Evolutionary conservation across 2,329 filamentous ascomycete genomes (phyloP).

Genomic region (Botryotinia calthae): DNA sequence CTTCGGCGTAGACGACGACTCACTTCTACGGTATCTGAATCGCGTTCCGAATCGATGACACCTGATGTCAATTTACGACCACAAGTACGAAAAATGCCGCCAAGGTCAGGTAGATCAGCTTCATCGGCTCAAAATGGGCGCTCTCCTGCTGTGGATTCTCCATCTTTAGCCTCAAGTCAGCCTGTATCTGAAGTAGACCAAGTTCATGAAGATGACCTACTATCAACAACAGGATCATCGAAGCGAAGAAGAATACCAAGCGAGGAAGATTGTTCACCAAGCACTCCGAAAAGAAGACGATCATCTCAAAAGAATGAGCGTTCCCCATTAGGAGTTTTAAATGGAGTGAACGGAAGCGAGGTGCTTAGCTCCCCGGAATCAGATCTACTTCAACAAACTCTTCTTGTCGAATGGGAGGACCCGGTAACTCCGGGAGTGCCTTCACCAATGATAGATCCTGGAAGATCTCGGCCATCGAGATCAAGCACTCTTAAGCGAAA

Average conservation of each 20-base stretch:
- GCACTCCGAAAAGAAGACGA: neutral
- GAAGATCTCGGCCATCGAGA: constrained; percentile 1
- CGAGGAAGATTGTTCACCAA: neutral
- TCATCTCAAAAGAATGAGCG: neutral
- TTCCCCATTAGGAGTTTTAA: neutral
- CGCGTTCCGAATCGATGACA: constrained; percentile 56
- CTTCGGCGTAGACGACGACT: constrained; percentile 51
- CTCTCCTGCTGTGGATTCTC: constrained; percentile 29
- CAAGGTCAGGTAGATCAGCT: constrained; percentile 25
- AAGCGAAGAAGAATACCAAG: constrained; percentile 6
- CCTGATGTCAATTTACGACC: constrained; percentile 47
- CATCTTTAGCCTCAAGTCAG: constrained; percentile 26
- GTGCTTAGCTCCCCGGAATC: neutral
- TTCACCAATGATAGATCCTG: neutral
- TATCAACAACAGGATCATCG: neutral
- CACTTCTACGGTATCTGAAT: constrained; percentile 47
- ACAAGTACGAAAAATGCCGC: constrained; percentile 33
- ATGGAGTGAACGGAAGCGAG: neutral
- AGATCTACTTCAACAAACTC: neutral
- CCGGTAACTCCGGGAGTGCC: neutral
- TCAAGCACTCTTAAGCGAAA: constrained; percentile 30
- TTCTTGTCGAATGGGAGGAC: neutral
- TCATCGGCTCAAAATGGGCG: constrained; percentile 31
- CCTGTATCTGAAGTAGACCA: neutral
- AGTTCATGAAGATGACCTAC: neutral